phyloP scores from a whole-genome alignment of 352 stramenopile species.

The Thalassiosira tumida region DNA sequence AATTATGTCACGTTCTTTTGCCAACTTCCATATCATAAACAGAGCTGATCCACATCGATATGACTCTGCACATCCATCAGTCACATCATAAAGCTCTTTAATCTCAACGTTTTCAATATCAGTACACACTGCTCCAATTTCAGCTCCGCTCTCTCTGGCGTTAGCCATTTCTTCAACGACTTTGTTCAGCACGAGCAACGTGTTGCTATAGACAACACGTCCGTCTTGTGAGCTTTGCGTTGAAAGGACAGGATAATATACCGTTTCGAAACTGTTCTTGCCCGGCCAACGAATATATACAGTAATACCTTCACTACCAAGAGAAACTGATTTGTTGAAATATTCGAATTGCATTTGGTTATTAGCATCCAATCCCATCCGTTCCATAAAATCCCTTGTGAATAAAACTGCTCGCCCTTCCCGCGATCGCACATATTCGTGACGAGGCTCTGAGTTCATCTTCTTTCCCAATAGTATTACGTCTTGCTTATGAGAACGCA shows the following conservation, averaged over 20 bases:
- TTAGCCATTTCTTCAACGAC: background rate
- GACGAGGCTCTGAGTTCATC: background rate
- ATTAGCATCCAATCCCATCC: background rate
- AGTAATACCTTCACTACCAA: constrained; percentile 20
- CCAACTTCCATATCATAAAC: background rate
- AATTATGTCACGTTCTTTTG: constrained; percentile 10
- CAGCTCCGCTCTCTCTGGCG: background rate
- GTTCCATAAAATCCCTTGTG: background rate
- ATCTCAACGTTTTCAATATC: background rate
- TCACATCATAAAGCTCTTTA: background rate
- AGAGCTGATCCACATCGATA: constrained; percentile 11
- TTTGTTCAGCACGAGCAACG: background rate
- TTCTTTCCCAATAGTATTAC: background rate
- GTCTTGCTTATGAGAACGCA: background rate
- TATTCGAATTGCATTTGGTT: constrained; percentile 15
- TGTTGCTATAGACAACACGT: constrained; percentile 28
- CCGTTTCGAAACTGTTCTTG: background rate
- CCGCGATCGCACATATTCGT: background rate
- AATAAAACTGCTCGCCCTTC: no score
- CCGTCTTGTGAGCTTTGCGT: constrained; percentile 15
- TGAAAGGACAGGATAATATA: constrained; percentile 6
- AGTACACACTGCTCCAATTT: background rate
- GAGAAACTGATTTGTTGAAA: background rate
- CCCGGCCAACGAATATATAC: background rate
- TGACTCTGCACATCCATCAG: constrained; percentile 22